Evolutionary conservation across 495 filamentous ascomycete species (phyloP), one percentile per base, ranked within the genome.

Genomic region (Pseudevernia furfuracea): DNA sequence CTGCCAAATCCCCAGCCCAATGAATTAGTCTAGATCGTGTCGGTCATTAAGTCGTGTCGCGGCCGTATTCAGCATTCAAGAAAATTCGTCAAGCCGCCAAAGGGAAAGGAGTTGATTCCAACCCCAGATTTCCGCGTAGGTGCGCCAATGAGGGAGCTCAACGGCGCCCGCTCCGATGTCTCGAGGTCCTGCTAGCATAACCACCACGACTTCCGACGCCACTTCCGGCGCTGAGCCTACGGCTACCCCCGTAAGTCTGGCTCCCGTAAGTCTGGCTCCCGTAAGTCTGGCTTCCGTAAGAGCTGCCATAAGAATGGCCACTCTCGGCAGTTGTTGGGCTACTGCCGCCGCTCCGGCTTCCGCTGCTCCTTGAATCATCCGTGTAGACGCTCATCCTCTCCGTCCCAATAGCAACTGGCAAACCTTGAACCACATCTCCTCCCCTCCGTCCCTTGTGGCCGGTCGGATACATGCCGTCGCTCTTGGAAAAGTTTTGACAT

Each of bases 401-500:
- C 28, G 82, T 83, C 21, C 85, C 85, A 74, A 87, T 88, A 8
- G 86, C 82, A 48, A 85, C 90, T 53, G 91, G 92, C 49, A 94
- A 80, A 46, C 92, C 92, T 82, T 96, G 92, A 72, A 94, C 82
- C 56, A 92, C 86, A 32, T 89, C 90, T 38, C 80, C 79, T 53
- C 59, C 59, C 12, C 49, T 52, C 34, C 66, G 58, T 53, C 85
- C 82, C 78, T 90, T 80, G 78, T 90, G 80, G 72, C 90, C 78
- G 73, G 84, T 81, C 8, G 85, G 85, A 66, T 84, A 86, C 91
- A 92, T 95, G 77, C 93, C 93, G 70, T 96, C 94, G 75, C 96
- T 97, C 74, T 96, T 87, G 66, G 93, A 97, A 79, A 98, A 97
- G 79, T 96, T 96, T 73, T 93, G 89, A 81, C 94, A 98, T 65